Evolutionary conservation across 805 yeast genomes (phyloP).

Genomic region (Cyberlindnera galapagoensis): DNA sequence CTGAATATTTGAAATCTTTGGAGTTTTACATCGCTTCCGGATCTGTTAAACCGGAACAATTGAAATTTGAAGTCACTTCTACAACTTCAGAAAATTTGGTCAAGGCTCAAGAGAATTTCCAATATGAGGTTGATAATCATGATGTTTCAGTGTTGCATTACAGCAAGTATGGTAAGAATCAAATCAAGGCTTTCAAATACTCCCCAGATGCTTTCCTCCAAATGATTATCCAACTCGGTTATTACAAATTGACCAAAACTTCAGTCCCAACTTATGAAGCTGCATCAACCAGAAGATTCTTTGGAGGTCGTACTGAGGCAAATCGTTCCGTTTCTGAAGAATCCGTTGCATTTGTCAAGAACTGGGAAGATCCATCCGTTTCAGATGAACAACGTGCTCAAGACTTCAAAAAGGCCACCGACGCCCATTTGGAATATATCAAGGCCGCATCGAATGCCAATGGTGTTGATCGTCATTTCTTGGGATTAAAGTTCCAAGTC

Average conservation of each 20-base stretch:
- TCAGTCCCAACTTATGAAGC: conserved; percentile 91
- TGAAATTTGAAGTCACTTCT: conserved; percentile 57
- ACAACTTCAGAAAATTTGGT: conserved; percentile 43
- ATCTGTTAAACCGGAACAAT: conserved; percentile 19
- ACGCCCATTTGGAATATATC: conserved; percentile 69
- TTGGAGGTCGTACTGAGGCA: conserved; percentile 91
- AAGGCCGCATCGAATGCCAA: conserved; percentile 74
- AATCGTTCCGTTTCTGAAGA: conserved; percentile 78
- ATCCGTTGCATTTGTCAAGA: conserved; percentile 60
- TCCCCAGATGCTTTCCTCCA: conserved; percentile 95
- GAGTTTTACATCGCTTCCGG: conserved; percentile 5
- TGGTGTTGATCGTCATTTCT: conserved; percentile 91
- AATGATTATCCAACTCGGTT: conserved; percentile 85
- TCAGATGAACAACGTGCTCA: conserved; percentile 50
- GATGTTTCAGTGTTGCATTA: conserved; percentile 76
- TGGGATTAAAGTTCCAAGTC: conserved; percentile 76
- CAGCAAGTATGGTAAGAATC: conserved; percentile 78
- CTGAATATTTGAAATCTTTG: conserved; percentile 20
- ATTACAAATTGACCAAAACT: conserved; percentile 74
- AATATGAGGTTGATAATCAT: conserved; percentile 47
- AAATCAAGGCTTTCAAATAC: conserved; percentile 74
- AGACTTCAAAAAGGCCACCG: conserved; percentile 66
- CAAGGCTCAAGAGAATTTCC: conserved; percentile 51
- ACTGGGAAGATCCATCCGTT: conserved; percentile 53
- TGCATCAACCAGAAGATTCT: conserved; percentile 87